Evolutionary conservation across 202 grass and related monocot genomes (phyloP).

Genomic region (Saccharum hybrid): DNA sequence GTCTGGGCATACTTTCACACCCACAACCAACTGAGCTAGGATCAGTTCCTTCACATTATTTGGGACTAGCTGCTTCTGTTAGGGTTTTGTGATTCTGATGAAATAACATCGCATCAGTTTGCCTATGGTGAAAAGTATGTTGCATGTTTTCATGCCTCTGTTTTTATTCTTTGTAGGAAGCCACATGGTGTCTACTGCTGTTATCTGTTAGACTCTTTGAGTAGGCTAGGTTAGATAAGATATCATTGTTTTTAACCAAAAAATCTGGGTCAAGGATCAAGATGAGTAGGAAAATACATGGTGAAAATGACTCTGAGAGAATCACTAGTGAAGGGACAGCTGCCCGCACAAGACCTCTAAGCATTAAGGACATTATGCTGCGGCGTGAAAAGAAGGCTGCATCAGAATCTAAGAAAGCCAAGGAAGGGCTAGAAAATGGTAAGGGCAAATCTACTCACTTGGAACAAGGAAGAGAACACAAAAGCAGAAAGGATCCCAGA

Average conservation of each 20-base stretch:
- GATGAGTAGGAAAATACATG: conserved; percentile 56
- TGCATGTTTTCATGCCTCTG: conserved; percentile 15
- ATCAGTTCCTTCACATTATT: background rate
- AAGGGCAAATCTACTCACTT: conserved; percentile 42
- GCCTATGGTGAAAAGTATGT: background rate
- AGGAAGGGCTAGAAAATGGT: conserved; percentile 38
- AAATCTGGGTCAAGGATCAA: conserved; percentile 34
- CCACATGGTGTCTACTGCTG: background rate
- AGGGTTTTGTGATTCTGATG: background rate
- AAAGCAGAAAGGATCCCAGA: conserved; percentile 50
- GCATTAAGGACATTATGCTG: conserved; percentile 85
- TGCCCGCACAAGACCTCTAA: conserved; percentile 86
- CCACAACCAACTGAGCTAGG: background rate
- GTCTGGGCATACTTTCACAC: background rate
- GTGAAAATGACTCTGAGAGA: conserved; percentile 36
- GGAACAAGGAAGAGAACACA: conserved; percentile 44
- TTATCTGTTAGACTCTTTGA: background rate
- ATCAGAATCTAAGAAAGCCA: conserved; percentile 50
- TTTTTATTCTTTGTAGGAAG: conserved; percentile 43
- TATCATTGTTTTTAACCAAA: background rate
- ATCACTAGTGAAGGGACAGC: conserved; percentile 57
- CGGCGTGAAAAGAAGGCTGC: conserved; percentile 64
- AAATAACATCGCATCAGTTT: background rate
- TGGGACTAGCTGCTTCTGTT: background rate
- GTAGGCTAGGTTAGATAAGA: conserved; percentile 11